Evolutionary conservation across 2,329 filamentous ascomycete species (phyloP), one percentile per base, ranked within the genome.

Genomic region (Madurella fahalii): DNA sequence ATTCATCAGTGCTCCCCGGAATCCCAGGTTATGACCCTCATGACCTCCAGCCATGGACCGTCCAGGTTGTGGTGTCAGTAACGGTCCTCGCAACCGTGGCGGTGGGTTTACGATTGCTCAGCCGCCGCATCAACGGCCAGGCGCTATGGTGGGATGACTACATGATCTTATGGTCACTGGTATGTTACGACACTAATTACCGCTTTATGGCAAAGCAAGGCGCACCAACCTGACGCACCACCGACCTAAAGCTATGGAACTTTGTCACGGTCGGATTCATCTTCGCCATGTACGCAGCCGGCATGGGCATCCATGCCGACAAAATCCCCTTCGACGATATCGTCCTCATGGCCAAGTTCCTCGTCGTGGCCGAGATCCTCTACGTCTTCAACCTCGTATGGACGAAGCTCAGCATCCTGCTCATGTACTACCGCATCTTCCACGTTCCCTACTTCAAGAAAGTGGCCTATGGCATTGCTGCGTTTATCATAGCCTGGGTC

Each of bases 101-200:
- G 2, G 72, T 77, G 12, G 63, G 40, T n/a, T 62, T 78, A 13
- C 69, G 76, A 2, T 47, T 78, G 5, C 51, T 71, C 30, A 72
- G 73, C 52, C 72, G 76, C 11, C 68, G 68, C 47, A 63, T 76
- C 43, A 74, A 74, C 44, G 70, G 64, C 2, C 74, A 76, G 52
- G 62, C 64, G 54, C 61, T 78, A 5, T 78, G 76, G 76, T 77
- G 75, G 76, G 76, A 79, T 65, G 76, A 79, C 61, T 78, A 70
- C 62, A 68, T 76, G 63, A 75, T 79, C 52, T 53, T 78, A 0
- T 77, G 73, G 48, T 77, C 76, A 1, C 74, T 76, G 75, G 75
- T 78, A 61, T 43, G 66, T 60, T 3, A 25, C 25, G 25, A 25
- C n/a, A n/a, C n/a, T n/a, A 25, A 7, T 7, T 25, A 25, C 25